Percentiles rank a stretch among this genome's conserved stretches.
phyloP scores from a whole-genome alignment of 139 green algal species.

The Raphidocelis subcapitata region DNA sequence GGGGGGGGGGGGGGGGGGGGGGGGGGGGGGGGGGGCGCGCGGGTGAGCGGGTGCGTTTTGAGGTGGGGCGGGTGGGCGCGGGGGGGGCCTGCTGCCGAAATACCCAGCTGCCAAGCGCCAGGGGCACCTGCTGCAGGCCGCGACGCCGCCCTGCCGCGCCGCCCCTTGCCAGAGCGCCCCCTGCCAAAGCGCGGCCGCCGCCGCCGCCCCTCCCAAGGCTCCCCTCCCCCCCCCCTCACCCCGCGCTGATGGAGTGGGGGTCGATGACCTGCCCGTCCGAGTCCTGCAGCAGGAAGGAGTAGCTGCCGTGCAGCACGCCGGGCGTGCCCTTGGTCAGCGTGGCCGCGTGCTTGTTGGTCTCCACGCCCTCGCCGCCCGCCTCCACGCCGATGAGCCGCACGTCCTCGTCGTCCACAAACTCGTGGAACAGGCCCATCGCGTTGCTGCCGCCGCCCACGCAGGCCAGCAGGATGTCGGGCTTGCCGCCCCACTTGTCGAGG shows the following conservation, averaged over 20 bases:
- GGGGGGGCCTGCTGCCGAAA: no score
- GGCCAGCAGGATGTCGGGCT: constrained; percentile 94
- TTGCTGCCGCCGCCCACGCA: constrained; percentile 98
- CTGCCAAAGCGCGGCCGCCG: no score
- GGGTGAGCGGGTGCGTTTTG: background rate
- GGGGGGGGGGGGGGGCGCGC: background rate
- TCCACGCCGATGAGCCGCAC: constrained; percentile 78
- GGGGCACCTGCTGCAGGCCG: no score
- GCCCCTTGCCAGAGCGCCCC: no score
- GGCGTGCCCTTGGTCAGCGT: constrained; percentile 93
- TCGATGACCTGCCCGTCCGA: constrained; percentile 97
- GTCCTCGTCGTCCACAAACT: constrained; percentile 92
- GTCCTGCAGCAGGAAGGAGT: constrained; percentile 96
- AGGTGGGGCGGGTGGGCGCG: no score
- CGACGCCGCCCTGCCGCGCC: no score
- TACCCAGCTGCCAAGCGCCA: no score
- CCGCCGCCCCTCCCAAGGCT: no score
- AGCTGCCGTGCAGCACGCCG: constrained; percentile 95
- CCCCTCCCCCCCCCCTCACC: constrained; percentile 46
- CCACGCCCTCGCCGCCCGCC: constrained; percentile 86
- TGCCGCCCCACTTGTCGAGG: constrained; percentile 80
- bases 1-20: background rate
- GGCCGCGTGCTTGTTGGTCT: constrained; percentile 94
- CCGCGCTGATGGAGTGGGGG: constrained; percentile 96
- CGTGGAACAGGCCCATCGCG: constrained; percentile 98